Evolutionary conservation across 768 basidiomycete species (phyloP).

Genomic region (Nidularia pulvinata): DNA sequence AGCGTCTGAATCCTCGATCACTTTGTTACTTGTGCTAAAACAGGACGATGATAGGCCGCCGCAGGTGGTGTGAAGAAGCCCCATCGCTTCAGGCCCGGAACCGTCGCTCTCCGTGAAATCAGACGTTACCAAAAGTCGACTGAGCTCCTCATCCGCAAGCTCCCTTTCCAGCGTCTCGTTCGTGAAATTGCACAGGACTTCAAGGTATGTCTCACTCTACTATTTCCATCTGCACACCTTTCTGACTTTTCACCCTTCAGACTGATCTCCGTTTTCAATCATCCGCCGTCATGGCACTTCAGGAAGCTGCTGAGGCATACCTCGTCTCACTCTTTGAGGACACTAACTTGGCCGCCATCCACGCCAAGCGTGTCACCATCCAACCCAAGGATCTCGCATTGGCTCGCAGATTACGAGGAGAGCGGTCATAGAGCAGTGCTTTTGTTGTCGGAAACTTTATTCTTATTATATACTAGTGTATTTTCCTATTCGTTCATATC

Average conservation of each 20-base stretch:
- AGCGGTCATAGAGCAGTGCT: too few relatives aligned
- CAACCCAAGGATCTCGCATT: too few relatives aligned
- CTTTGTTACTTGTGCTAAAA: not conserved
- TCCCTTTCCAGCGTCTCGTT: constrained; percentile 84
- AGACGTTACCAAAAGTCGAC: constrained; percentile 84
- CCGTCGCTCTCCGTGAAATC: constrained; percentile 86
- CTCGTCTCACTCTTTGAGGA: constrained; percentile 16
- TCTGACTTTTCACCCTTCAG: constrained; percentile 1
- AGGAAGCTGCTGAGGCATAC: constrained; percentile 17
- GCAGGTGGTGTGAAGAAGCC: constrained; percentile 55
- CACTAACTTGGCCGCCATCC: constrained; percentile 15
- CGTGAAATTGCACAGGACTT: constrained; percentile 74
- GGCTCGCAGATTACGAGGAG: too few relatives aligned
- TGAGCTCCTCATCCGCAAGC: constrained; percentile 82
- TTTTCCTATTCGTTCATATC: too few relatives aligned
- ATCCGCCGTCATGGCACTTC: constrained; percentile 16
- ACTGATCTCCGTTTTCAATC: constrained; percentile 18
- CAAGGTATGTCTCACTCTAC: constrained; percentile 39
- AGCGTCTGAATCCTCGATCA: not conserved
- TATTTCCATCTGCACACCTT: not conserved
- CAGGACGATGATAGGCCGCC: constrained; percentile 17
- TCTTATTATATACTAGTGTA: too few relatives aligned
- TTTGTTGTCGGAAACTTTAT: too few relatives aligned
- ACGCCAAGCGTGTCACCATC: constrained; percentile 9
- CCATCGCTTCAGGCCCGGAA: constrained; percentile 77